phyloP scores from a whole-genome alignment of 805 yeast genomes.

The Pichia membranifaciens region DNA sequence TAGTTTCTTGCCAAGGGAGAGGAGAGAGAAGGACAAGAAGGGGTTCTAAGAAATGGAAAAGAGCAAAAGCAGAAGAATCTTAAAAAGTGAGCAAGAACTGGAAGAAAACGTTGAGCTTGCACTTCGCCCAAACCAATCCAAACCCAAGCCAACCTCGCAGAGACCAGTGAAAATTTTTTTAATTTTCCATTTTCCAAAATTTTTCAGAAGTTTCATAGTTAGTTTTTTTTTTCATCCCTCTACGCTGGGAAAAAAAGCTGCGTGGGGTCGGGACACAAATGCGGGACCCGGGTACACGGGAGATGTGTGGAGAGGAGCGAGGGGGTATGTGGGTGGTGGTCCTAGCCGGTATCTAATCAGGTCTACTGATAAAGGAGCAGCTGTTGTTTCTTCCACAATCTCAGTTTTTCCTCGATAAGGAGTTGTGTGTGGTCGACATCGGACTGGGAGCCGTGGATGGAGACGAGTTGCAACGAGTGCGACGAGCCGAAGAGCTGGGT shows the following conservation, averaged over 20 bases:
- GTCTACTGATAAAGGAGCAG: background rate
- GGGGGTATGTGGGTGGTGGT: background rate
- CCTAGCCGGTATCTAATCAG: too few species aligned
- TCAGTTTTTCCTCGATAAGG: background rate
- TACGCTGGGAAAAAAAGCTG: background rate
- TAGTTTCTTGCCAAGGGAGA: background rate
- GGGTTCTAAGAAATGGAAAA: background rate
- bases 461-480: background rate
- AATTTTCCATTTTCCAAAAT: conserved; percentile 3
- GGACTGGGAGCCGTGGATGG: background rate
- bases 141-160: too few species aligned
- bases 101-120: background rate
- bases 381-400: background rate
- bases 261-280: background rate
- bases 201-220: background rate
- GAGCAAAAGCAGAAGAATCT: background rate
- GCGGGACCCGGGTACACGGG: background rate
- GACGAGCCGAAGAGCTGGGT: background rate
- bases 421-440: background rate
- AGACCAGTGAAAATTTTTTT: conserved; percentile 12
- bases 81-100: background rate
- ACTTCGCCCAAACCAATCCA: too few species aligned
- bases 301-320: background rate
- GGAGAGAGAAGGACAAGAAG: background rate
- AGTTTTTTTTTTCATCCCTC: background rate